A percentile compares a stretch with the other conserved stretches of the same genome.
Evolutionary conservation across 140 eudicot species (phyloP).

Genomic region (Senecio squalidus): DNA sequence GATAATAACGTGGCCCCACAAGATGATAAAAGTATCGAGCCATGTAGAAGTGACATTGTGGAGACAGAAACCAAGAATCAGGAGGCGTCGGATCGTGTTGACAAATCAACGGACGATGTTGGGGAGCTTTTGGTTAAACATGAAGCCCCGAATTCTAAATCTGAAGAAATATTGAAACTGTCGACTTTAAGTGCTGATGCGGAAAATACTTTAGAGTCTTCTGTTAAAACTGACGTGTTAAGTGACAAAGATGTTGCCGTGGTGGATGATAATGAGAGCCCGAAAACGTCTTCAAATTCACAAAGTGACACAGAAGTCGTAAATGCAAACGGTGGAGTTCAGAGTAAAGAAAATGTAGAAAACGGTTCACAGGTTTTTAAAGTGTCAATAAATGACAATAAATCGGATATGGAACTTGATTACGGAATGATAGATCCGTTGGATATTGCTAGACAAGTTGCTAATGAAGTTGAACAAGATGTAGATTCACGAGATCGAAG

Average conservation of each 20-base stretch:
- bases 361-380: conserved; percentile 20
- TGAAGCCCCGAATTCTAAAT: background rate
- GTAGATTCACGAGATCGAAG: conserved; percentile 55
- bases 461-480: conserved; percentile 72
- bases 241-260: conserved; percentile 18
- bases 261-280: conserved; percentile 12
- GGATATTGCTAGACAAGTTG: conserved; percentile 68
- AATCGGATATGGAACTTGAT: conserved; percentile 40
- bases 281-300: background rate
- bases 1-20: conserved; percentile 14
- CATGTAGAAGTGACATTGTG: background rate
- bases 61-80: conserved; percentile 1
- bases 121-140: background rate
- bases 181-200: conserved; percentile 14
- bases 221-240: conserved; percentile 1
- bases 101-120: conserved; percentile 1
- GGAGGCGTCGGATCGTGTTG: conserved; percentile 4
- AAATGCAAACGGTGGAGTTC: conserved; percentile 3
- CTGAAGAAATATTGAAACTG: no score
- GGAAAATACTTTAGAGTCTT: conserved; percentile 6
- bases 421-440: conserved; percentile 59
- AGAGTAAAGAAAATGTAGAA: conserved; percentile 8
- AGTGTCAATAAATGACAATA: background rate
- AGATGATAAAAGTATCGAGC: conserved; percentile 16
- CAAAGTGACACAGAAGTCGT: background rate